A percentile compares a stretch with the other conserved stretches of the same genome.
Conservation (phyloP, 495 filamentous ascomycete species). For the Penicillium mononematosum region DNA sequence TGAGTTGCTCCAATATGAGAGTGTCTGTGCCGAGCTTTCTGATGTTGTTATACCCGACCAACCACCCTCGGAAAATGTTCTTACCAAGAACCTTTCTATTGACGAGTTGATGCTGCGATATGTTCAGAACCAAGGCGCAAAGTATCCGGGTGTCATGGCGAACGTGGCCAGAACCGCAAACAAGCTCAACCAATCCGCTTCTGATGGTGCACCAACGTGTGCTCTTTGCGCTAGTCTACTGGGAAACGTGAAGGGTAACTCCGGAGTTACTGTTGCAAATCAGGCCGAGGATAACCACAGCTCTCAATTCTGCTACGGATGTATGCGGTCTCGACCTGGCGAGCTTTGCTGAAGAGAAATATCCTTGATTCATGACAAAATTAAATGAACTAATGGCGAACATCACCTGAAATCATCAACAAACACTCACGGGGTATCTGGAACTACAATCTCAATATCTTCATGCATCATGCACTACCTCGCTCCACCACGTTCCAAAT, state of each 20-base stretch:
- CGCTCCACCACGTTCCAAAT: conserved; percentile 33
- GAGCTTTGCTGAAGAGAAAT: conserved; percentile 47
- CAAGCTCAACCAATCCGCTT: conserved; percentile 55
- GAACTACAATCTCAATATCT: conserved; percentile 10
- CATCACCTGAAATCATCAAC: conserved; percentile 1
- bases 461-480: conserved; percentile 5
- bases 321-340: conserved; percentile 49
- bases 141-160: conserved; percentile 87
- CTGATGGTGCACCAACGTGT: conserved; percentile 26
- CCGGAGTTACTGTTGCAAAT: conserved; percentile 28
- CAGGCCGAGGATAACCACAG: conserved; percentile 19
- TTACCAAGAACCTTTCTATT: conserved; percentile 69
- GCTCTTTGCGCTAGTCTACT: conserved; percentile 46
- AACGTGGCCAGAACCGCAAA: conserved; percentile 88
- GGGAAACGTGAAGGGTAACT: conserved; percentile 31
- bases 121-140: conserved; percentile 80
- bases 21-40: conserved; percentile 52
- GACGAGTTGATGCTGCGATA: conserved; percentile 88
- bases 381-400: conserved; percentile 9
- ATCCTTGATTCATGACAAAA: conserved; percentile 12
- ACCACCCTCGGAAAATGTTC: conserved; percentile 47
- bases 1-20: conserved; percentile 66
- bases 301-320: conserved; percentile 57
- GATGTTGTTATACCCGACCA: conserved; percentile 46
- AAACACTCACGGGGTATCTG: conserved; percentile 18